Evolutionary conservation across 148 eudicot genomes (phyloP), one percentile per base, ranked within the genome.

Genomic region (Fagopyrum homotropicum): DNA sequence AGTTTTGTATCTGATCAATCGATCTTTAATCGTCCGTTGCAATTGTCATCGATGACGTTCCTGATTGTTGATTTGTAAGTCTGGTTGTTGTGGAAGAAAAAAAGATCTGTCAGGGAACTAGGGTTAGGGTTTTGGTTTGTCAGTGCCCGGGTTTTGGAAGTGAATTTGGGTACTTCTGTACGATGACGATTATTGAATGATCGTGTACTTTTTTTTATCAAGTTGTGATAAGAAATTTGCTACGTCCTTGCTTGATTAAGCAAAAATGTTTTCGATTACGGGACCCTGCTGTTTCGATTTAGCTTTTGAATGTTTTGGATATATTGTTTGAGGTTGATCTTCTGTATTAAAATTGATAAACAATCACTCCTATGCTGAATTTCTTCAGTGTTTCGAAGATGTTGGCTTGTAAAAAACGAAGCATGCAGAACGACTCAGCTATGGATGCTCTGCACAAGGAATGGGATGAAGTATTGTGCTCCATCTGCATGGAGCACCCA

Each of bases 401-500:
- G 95, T 83, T 92, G 95, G 86, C 89, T 74, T 80, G 90, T 88
- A 92, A 88, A 80, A 90, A 92, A 86, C 75, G 90, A 88, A 92
- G 95, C 95, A 52, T 88, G 56, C 82, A 89, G 74, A 77, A 78
- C 59, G 87, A 79, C 76, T 78, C 88, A 75, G 97, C 90, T 83
- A 70, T 75, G 74, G 72, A 75, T 83, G 85, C 83, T 72, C 87
- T 85, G 77, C 85, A 88, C 79, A 94, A 94, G 81, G 97, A 94
- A 79, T 91, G 84, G 96, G 97, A 94, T 81, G 91, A 85, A 43
- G 89, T 86, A 74, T 84, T 81, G 52, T 94, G 98, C 83, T 89
- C 97, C 77, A 85, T 94, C 81, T 94, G 98, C 86, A 91, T 94
- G 96, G 98, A 95, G 70, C 97, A 95, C 80, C 98, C 98, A 43